Evolutionary conservation across 208 protist species (phyloP).

Genomic region (Crithidia mellificae): DNA sequence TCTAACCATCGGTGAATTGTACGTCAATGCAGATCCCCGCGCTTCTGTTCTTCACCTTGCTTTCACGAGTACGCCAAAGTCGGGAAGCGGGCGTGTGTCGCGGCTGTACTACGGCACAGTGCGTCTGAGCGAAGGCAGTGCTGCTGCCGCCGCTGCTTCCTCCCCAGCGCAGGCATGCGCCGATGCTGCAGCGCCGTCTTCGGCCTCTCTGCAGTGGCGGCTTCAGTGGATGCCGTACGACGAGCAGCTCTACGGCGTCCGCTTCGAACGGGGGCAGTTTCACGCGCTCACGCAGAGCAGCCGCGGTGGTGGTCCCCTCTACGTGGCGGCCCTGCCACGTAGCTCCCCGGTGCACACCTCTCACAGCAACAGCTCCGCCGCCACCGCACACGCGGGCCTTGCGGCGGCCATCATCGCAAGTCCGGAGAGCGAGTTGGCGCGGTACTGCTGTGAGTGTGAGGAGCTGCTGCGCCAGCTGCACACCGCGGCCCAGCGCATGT

Average conservation of each 20-base stretch:
- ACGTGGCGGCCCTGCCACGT: conserved; percentile 47
- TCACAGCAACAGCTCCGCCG: neutral
- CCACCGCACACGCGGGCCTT: conserved; percentile 20
- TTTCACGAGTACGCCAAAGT: conserved; percentile 13
- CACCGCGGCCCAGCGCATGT: conserved; percentile 11
- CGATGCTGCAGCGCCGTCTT: too few species aligned
- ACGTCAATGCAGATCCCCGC: conserved; percentile 32
- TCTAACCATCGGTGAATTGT: neutral
- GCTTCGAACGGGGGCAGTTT: conserved; percentile 42
- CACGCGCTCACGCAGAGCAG: conserved; percentile 60
- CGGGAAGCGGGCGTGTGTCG: neutral
- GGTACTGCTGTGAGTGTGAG: conserved; percentile 49
- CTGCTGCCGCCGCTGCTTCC: neutral
- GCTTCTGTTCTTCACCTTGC: conserved; percentile 35
- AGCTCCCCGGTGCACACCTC: conserved; percentile 33
- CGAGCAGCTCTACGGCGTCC: conserved; percentile 49
- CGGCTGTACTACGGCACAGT: conserved; percentile 40
- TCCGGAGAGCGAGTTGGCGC: conserved; percentile 41
- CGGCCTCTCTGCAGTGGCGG: conserved; percentile 19
- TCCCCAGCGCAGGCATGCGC: too few species aligned
- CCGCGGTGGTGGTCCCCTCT: conserved; percentile 48
- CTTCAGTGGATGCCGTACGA: conserved; percentile 24
- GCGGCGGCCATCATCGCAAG: conserved; percentile 47
- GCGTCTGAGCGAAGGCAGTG: neutral
- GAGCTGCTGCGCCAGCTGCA: conserved; percentile 22